These are phyloP conservation scores for Aspergillus sclerotiicarbonarius DNA, from an alignment of 495 filamentous ascomycete genomes.

Conservation along the genomic window DNA sequence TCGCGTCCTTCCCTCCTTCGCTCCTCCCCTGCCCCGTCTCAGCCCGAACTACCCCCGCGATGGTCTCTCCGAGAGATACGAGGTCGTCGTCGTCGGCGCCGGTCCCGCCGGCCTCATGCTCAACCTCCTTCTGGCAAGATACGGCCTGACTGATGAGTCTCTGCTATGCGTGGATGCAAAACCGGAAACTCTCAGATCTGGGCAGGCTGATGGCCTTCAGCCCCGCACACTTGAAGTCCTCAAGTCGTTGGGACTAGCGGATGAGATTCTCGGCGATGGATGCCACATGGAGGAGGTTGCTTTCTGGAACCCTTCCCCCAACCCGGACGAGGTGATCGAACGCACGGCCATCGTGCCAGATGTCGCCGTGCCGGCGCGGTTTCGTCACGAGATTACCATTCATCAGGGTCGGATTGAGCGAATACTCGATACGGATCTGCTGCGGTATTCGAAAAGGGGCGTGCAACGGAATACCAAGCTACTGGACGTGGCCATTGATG, in stretches of 20 bases:
- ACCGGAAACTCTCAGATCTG: slow-evolving; percentile 40
- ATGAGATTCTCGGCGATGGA: slow-evolving; percentile 38
- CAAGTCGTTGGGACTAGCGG: slow-evolving; percentile 36
- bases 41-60: slow-evolving; percentile 17
- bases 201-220: slow-evolving; percentile 65
- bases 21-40: slow-evolving; percentile 40
- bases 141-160: slow-evolving; percentile 42
- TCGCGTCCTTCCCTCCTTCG: slow-evolving; percentile 42
- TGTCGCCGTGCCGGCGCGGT: slow-evolving; percentile 46
- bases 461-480: slow-evolving; percentile 53
- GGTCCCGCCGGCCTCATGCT: slow-evolving; percentile 52
- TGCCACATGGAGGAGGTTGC: slow-evolving; percentile 45
- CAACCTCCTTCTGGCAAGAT: slow-evolving; percentile 45
- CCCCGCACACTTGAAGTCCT: slow-evolving; percentile 66
- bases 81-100: slow-evolving; percentile 45
- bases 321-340: slow-evolving; percentile 51
- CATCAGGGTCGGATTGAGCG: slow-evolving; percentile 63
- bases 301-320: slow-evolving; percentile 47
- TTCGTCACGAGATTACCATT: slow-evolving; percentile 55
- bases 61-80: slow-evolving; percentile 30
- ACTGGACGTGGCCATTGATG: slow-evolving; percentile 53
- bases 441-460: slow-evolving; percentile 47
- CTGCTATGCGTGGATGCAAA: slow-evolving; percentile 50
- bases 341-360: slow-evolving; percentile 48
- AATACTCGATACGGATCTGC: slow-evolving; percentile 56